phyloP scores from a whole-genome alignment of 2,329 filamentous ascomycete genomes.

The Sodiomyces alkalinus region DNA sequence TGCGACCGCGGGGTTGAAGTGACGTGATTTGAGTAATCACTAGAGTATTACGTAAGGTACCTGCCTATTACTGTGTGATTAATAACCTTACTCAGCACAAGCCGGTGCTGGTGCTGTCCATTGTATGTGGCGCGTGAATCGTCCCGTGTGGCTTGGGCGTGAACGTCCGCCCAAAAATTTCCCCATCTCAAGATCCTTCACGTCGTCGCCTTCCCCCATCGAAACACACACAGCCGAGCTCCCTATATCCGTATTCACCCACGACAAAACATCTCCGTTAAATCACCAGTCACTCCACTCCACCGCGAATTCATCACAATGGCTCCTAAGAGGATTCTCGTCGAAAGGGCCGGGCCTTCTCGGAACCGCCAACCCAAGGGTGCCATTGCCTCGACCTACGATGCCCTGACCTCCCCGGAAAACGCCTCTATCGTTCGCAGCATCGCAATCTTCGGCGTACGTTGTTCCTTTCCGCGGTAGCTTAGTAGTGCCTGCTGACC shows the following conservation, averaged over 20 bases:
- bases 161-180: slow-evolving; percentile 11
- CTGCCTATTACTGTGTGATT: too few relatives aligned
- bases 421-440: slow-evolving; percentile 56
- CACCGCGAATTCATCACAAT: too few relatives aligned
- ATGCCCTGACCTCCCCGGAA: slow-evolving; percentile 48
- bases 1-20: too few relatives aligned
- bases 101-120: too few relatives aligned
- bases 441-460: slow-evolving; percentile 52
- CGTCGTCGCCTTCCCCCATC: neutral
- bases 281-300: too few relatives aligned
- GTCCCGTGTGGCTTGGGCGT: too few relatives aligned
- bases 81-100: too few relatives aligned
- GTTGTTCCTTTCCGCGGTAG: slow-evolving; percentile 18
- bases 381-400: slow-evolving; percentile 42
- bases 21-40: too few relatives aligned
- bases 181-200: slow-evolving; percentile 4
- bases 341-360: slow-evolving; percentile 28
- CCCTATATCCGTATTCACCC: neutral
- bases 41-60: too few relatives aligned
- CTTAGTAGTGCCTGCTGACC: too few relatives aligned
- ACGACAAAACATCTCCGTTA: slow-evolving; percentile 4
- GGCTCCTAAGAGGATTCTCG: slow-evolving; percentile 45
- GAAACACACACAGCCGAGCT: neutral
- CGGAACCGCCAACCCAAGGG: slow-evolving; percentile 31
- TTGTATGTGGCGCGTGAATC: too few relatives aligned